These are phyloP conservation scores for Silene vulgaris DNA, from an alignment of 179 eudicot species.

Conservation along the genomic window DNA sequence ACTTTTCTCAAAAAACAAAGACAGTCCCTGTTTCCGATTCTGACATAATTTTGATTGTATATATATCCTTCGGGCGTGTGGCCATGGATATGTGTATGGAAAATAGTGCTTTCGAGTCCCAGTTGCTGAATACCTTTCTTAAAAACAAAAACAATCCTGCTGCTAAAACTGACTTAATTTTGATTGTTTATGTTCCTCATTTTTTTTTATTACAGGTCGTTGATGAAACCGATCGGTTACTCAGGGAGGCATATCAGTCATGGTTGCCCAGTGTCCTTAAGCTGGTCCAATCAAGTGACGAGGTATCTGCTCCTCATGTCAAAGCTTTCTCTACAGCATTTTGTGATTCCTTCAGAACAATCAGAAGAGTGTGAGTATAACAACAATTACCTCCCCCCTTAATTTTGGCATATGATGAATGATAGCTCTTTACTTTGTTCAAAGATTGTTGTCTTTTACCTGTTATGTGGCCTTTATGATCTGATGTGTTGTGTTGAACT, in stretches of 20 bases:
- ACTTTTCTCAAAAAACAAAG: not conserved
- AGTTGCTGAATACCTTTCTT: not conserved
- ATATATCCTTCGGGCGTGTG: no score
- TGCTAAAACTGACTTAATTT: not conserved
- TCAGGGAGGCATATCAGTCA: conserved; percentile 90
- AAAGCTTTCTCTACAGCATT: conserved; percentile 27
- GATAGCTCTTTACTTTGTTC: not conserved
- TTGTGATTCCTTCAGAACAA: conserved; percentile 62
- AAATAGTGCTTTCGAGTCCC: not conserved
- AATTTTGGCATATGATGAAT: not conserved
- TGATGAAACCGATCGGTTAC: conserved; percentile 92
- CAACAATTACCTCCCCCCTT: conserved; percentile 13
- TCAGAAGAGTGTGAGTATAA: conserved; percentile 64
- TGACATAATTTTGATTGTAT: not conserved
- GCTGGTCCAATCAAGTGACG: conserved; percentile 41
- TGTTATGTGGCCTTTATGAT: not conserved
- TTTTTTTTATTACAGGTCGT: conserved; percentile 54
- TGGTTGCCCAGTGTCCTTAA: conserved; percentile 91
- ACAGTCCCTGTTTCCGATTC: not conserved
- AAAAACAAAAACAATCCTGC: no score
- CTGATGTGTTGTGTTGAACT: not conserved
- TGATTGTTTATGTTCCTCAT: not conserved
- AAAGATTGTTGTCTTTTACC: not conserved
- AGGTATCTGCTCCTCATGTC: conserved; percentile 28
- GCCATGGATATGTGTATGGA: not conserved